Evolutionary conservation across 169 alveolate genomes (phyloP), one percentile per base, ranked within the genome.

Genomic region (Plasmodium knowlesi): DNA sequence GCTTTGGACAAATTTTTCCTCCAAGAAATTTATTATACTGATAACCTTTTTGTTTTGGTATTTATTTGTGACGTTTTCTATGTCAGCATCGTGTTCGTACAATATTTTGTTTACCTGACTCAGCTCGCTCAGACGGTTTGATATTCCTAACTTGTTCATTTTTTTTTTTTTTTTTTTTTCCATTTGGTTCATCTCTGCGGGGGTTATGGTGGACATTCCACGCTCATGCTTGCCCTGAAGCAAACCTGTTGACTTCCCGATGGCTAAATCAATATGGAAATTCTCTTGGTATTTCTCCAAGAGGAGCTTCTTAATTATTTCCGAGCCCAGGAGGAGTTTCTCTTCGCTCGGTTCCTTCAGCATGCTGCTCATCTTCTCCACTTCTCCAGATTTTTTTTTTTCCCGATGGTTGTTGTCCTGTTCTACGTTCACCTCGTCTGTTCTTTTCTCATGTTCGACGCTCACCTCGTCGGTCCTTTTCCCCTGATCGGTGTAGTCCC

Each of bases 201-300:
- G 53, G 1, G 43, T 70, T 57, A 53, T 43, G n/a, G 37, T 41
- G 41, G 50, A 34, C 37, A 67, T 83, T 5, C 28, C 73, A 37
- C 32, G 71, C 1, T 67, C 53, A 70, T 70, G 37, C 25, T 79
- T 80, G 30, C 46, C 82, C n/a, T 43, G 22, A 67, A 67, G 25
- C 76, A 28, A 78, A 54, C 14, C 70, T 1, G 61, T 50, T 50
- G 89, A 12, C 46, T 88, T 88, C 43, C 72, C 72, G 22, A 88
- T 41, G 9, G 71, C 80, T n/a, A 46, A 5, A 30, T 88, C 89
- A 57, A 78, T 78, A 73, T 88, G 70, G 53, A 71, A 88, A 34
- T 88, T 88, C 57, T 88, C 89, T 88, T 79, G 80, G 54, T 82
- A 88, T 10, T 88, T 88, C 67, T 88, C 94, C 46, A 88, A 34